Evolutionary conservation across 1,284 basidiomycete species (phyloP).

Genomic region (Fomitopsis palustris): DNA sequence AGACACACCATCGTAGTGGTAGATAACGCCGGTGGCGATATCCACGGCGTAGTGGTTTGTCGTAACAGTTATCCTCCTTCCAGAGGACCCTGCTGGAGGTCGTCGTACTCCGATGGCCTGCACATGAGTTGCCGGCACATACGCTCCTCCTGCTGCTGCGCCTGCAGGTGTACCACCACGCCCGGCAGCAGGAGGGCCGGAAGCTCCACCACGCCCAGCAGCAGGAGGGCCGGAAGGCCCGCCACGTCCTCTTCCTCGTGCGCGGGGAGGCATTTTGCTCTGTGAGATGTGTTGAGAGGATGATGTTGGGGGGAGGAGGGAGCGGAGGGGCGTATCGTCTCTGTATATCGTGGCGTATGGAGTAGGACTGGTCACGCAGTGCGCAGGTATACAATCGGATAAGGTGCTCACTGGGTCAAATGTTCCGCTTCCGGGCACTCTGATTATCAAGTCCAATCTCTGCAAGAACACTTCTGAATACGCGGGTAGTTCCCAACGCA

Average conservation of each 20-base stretch:
- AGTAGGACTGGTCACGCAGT: neutral
- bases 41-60: constrained; percentile 64
- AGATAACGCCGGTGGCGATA: constrained; percentile 59
- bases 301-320: neutral
- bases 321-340: neutral
- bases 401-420: neutral
- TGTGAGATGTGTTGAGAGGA: neutral
- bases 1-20: constrained; percentile 69
- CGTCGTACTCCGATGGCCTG: constrained; percentile 59
- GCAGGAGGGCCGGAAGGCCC: neutral
- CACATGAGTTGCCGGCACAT: constrained; percentile 36
- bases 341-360: neutral
- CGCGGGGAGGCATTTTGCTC: neutral
- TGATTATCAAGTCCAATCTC: neutral
- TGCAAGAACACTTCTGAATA: neutral
- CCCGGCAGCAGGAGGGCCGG: neutral
- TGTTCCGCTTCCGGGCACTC: neutral
- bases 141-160: neutral
- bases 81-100: constrained; percentile 55
- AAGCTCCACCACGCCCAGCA: neutral
- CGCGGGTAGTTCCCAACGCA: neutral
- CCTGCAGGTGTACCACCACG: neutral
- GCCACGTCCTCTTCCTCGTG: neutral
- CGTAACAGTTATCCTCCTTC: constrained; percentile 44
- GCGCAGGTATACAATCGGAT: neutral